Conservation (phyloP, 2,329 filamentous ascomycete genomes). For the Samsoniella hepiali region DNA sequence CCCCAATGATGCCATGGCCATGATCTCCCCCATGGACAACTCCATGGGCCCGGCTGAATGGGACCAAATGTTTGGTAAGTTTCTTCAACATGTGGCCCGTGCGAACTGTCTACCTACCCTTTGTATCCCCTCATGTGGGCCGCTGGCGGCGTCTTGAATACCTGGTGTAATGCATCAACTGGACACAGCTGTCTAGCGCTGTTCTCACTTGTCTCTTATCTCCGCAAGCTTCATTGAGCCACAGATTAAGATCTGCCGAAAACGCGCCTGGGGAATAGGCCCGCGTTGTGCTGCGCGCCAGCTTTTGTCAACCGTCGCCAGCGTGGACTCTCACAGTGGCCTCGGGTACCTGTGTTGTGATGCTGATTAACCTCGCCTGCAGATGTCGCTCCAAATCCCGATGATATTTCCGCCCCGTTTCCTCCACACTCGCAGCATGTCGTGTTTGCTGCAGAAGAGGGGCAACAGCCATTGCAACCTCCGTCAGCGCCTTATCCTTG, state of each 20-base stretch:
- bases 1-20: neutral
- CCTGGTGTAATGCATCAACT: neutral
- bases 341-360: no score
- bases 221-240: neutral
- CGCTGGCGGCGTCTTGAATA: neutral
- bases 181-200: neutral
- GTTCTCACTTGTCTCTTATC: slow-evolving; percentile 10
- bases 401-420: neutral
- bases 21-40: neutral
- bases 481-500: neutral
- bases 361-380: neutral
- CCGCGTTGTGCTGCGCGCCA: no score
- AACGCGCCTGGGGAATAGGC: no score
- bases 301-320: no score
- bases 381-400: neutral
- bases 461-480: neutral
- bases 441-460: neutral
- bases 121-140: neutral
- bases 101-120: no score
- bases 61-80: neutral
- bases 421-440: neutral
- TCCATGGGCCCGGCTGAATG: neutral
- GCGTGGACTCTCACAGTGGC: neutral
- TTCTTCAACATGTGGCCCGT: neutral
- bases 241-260: no score